phyloP scores from a whole-genome alignment of 2,329 filamentous ascomycete genomes.

The Malbranchea cinnamomea region DNA sequence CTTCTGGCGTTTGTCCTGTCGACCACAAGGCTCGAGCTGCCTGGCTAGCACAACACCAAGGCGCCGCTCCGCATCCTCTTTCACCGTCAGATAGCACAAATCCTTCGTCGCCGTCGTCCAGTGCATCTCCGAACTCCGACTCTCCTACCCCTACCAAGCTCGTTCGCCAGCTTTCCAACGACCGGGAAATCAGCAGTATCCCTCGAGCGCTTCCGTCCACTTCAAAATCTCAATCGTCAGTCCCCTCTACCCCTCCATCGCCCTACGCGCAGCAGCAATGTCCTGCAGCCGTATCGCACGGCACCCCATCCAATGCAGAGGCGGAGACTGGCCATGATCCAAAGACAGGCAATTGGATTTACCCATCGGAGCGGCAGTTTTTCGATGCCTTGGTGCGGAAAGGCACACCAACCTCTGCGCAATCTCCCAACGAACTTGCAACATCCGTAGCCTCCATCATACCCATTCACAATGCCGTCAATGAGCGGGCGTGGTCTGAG shows the following conservation, averaged over 20 bases:
- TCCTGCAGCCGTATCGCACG: constrained; percentile 17
- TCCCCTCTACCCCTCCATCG: constrained; percentile 16
- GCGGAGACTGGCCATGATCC: constrained; percentile 58
- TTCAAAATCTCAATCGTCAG: constrained; percentile 8
- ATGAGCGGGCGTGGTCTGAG: constrained; percentile 88
- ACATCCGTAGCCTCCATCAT: constrained; percentile 83
- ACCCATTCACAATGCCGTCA: constrained; percentile 96
- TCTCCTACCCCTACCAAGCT: constrained; percentile 15
- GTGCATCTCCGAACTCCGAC: constrained; percentile 9
- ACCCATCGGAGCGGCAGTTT: constrained; percentile 94
- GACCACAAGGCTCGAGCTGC: constrained; percentile 77
- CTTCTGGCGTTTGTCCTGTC: constrained; percentile 55
- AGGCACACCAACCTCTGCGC: constrained; percentile 45
- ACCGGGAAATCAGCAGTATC: constrained; percentile 67
- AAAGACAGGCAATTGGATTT: constrained; percentile 79
- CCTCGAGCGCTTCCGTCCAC: constrained; percentile 40
- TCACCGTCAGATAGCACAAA: constrained; percentile 10
- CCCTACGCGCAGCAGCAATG: constrained; percentile 16
- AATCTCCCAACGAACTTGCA: constrained; percentile 31
- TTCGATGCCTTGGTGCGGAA: constrained; percentile 95
- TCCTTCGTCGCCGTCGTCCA: constrained; percentile 13
- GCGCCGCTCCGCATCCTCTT: constrained; percentile 22
- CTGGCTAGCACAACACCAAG: constrained; percentile 58
- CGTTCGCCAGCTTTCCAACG: constrained; percentile 40
- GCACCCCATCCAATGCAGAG: constrained; percentile 55